These are phyloP conservation scores for Suillus cothurnatus DNA, from an alignment of 768 basidiomycete species.

Conservation along the genomic window DNA sequence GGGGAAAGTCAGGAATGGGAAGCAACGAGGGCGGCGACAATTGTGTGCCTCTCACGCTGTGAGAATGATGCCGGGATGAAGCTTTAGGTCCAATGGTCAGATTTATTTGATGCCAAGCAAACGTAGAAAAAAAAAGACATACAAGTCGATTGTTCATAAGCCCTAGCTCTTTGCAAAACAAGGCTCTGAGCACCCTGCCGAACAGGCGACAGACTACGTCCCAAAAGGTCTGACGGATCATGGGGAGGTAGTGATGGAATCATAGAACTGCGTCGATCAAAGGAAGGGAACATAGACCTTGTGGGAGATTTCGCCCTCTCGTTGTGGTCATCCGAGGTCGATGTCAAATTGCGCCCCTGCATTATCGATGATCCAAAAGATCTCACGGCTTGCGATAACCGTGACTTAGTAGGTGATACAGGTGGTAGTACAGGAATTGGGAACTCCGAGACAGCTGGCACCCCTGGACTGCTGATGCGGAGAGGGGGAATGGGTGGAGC, in stretches of 20 bases:
- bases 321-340: conserved; percentile 13
- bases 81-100: conserved; percentile 4
- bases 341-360: conserved; percentile 16
- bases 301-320: conserved; percentile 15
- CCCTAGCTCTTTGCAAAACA: conserved; percentile 32
- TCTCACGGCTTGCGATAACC: conserved; percentile 23
- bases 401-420: conserved; percentile 17
- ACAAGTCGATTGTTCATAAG: conserved; percentile 31
- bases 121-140: conserved; percentile 3
- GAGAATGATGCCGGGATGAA: neutral
- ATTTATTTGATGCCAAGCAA: neutral
- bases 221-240: conserved; percentile 13
- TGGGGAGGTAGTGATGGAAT: conserved; percentile 7
- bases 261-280: conserved; percentile 17
- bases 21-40: conserved; percentile 44
- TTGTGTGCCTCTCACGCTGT: conserved; percentile 29
- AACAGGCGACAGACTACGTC: conserved; percentile 10
- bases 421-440: conserved; percentile 18
- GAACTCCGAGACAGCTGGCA: conserved; percentile 23
- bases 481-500: conserved; percentile 17
- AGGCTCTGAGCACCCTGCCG: conserved; percentile 25
- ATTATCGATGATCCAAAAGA: conserved; percentile 26
- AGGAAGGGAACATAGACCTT: conserved; percentile 14
- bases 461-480: conserved; percentile 21
- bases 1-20: conserved; percentile 30